Evolutionary conservation across 2,329 filamentous ascomycete species (phyloP), one percentile per base, ranked within the genome.

Genomic region (Clonostachys rhizophaga): DNA sequence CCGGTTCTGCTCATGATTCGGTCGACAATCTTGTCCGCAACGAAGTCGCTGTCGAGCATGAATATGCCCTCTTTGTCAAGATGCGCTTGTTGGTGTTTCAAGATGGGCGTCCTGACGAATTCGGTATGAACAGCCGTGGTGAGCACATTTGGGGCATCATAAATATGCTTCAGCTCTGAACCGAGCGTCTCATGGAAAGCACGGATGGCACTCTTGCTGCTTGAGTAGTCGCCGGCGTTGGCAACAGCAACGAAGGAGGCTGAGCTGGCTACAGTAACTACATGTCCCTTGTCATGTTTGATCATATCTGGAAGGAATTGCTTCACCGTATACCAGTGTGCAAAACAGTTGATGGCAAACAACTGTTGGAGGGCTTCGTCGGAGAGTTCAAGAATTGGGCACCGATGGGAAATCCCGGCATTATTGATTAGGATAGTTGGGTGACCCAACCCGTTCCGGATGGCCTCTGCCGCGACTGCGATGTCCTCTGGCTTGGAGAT

Each of bases 351-450:
- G 54, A 89, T 81, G 45, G 80, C 79, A 59, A 89, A 87, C 43
- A 83, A 84, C 50, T 79, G 78, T 16, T 75, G 75, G 47, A 86
- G 70, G 51, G 81, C 75, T 12, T 68, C 69, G 49, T 82, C 76
- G 0, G 74, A 70, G 40, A 72, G 66, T 18, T 76, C 70, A 44
- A 89, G 74, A 52, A 90, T 77, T 12, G 73, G 72, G 50, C 76
- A 75, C 42, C 80, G 81, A 42, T 71, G 72, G 10, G 75, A 77
- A 41, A 85, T 74, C 50, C 84, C 84, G 5, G 84, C 84, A 57
- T 87, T 88, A 68, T 87, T 87, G 68, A 87, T 82, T 4, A 89
- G 71, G 47, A 89, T 71, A 0, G 84, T 86, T 0, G 86, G 85
- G 43, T 78, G 59, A 17, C 84, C 85, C 34, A 86, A 65, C 5